Conservation (phyloP, 148 eudicot genomes). For the Dianthus caryophyllus region DNA sequence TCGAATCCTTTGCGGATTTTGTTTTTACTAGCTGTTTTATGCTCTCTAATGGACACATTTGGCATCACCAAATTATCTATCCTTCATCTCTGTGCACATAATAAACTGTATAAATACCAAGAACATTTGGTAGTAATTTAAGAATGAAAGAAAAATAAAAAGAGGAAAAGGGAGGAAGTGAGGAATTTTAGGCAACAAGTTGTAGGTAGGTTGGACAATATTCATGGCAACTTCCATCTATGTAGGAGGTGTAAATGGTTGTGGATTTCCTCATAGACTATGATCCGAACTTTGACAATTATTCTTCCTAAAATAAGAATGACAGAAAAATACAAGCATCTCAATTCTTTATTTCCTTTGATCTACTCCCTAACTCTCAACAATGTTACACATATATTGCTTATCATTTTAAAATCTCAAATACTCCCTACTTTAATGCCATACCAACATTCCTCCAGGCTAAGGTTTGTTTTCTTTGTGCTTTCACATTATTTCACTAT, state of each 20-base stretch:
- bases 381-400: no score
- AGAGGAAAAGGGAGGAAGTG: slow-evolving; percentile 8
- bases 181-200: slow-evolving; percentile 20
- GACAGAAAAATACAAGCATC: neutral
- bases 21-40: neutral
- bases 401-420: neutral
- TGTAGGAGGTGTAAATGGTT: neutral
- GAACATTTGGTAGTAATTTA: no score
- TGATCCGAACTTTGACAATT: slow-evolving; percentile 11
- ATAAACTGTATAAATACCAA: no score
- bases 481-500: neutral
- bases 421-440: neutral
- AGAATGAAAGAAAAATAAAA: neutral
- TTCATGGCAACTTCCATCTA: neutral
- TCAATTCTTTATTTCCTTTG: neutral
- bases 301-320: slow-evolving; percentile 26
- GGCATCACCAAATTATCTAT: neutral
- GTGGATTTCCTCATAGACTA: slow-evolving; percentile 1
- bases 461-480: slow-evolving; percentile 1
- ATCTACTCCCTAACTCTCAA: neutral
- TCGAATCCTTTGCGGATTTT: neutral
- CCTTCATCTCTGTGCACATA: neutral
- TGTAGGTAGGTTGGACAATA: neutral
- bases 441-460: neutral
- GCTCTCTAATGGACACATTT: neutral